phyloP scores from a whole-genome alignment of 208 protist genomes.

The Porcisia deanei region DNA sequence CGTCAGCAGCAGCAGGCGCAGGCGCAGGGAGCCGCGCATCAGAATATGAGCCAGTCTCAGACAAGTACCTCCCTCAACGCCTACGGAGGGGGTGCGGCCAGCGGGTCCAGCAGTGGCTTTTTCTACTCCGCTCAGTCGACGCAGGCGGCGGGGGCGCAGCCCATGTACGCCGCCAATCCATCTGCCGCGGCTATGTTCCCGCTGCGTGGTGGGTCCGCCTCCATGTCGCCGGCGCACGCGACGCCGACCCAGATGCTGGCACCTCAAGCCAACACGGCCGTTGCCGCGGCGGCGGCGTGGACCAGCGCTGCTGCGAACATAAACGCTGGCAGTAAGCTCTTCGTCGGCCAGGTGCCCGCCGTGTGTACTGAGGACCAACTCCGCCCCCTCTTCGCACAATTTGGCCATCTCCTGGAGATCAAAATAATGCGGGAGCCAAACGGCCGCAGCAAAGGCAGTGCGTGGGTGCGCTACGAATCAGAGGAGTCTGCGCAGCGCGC shows the following conservation, averaged over 20 bases:
- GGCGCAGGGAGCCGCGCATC: slow-evolving; percentile 15
- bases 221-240: slow-evolving; percentile 6
- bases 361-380: slow-evolving; percentile 88
- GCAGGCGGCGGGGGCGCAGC: slow-evolving; percentile 12
- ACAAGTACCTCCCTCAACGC: slow-evolving; percentile 15
- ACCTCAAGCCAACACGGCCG: slow-evolving; percentile 6
- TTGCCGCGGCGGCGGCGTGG: slow-evolving; percentile 14
- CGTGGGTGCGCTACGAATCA: slow-evolving; percentile 81
- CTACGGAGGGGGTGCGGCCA: slow-evolving; percentile 3
- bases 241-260: slow-evolving; percentile 21
- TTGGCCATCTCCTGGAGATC: slow-evolving; percentile 74
- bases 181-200: slow-evolving; percentile 22
- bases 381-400: slow-evolving; percentile 63
- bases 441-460: slow-evolving; percentile 77
- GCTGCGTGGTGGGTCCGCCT: slow-evolving; percentile 16
- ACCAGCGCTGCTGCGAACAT: slow-evolving; percentile 37
- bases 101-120: slow-evolving; percentile 12
- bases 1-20: slow-evolving; percentile 1
- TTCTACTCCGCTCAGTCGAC: slow-evolving; percentile 18
- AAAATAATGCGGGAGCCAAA: slow-evolving; percentile 84
- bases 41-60: slow-evolving; percentile 15
- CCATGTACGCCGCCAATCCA: slow-evolving; percentile 28
- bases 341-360: slow-evolving; percentile 87
- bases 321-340: slow-evolving; percentile 76
- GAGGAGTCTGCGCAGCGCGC: slow-evolving; percentile 60